A percentile compares a stretch with the other conserved stretches of the same genome.
phyloP scores from a whole-genome alignment of 345 rosid species.

The Trapa incisa region DNA sequence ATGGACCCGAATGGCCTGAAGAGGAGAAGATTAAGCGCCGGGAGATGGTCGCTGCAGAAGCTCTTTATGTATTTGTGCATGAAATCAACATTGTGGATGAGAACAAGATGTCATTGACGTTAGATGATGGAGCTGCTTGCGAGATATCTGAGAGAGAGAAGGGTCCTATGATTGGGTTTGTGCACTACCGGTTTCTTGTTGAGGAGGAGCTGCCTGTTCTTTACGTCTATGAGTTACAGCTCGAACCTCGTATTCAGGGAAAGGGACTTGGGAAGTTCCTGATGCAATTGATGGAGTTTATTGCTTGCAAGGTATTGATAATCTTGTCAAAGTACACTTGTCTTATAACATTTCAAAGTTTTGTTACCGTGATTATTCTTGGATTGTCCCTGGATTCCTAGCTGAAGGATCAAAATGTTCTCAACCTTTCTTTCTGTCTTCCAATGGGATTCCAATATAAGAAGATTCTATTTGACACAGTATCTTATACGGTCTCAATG shows the following conservation, averaged over 20 bases:
- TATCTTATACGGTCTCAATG: not conserved
- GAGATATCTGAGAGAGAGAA: constrained; percentile 7
- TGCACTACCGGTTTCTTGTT: constrained; percentile 61
- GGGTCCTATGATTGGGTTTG: constrained; percentile 48
- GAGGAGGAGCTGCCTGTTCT: constrained; percentile 82
- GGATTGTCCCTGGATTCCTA: not conserved
- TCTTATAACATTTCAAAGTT: not conserved
- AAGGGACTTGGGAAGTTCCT: constrained; percentile 72
- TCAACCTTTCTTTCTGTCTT: not conserved
- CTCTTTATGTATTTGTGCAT: constrained; percentile 48
- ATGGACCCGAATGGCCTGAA: constrained; percentile 54
- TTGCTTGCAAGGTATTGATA: constrained; percentile 58
- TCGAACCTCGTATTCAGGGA: constrained; percentile 54
- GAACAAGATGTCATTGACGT: constrained; percentile 11
- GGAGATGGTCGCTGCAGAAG: constrained; percentile 72
- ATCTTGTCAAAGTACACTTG: not conserved
- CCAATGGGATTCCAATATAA: not conserved
- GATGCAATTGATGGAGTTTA: constrained; percentile 73
- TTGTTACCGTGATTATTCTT: not conserved
- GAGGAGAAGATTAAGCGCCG: constrained; percentile 72
- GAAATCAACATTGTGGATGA: constrained; percentile 17
- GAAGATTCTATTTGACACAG: not conserved
- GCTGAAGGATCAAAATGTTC: not conserved
- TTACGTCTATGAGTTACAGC: constrained; percentile 80
- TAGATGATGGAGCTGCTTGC: not conserved